phyloP scores from a whole-genome alignment of 1,284 basidiomycete genomes.

The Somion occarium region DNA sequence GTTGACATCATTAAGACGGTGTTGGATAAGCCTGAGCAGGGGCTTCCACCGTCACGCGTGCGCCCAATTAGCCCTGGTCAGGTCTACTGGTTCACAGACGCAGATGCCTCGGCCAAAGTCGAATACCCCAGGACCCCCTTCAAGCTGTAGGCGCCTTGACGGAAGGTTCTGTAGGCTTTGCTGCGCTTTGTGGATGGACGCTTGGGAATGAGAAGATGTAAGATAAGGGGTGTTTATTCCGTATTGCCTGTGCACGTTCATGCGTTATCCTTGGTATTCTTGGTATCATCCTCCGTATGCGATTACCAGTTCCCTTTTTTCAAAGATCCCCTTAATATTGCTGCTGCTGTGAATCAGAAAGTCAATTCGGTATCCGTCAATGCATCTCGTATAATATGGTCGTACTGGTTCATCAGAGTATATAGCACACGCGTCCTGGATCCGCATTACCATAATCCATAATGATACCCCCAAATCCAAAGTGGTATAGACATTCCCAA shows the following conservation, averaged over 20 bases:
- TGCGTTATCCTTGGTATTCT: background rate
- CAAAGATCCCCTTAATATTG: background rate
- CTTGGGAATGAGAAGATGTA: background rate
- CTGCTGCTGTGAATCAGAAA: background rate
- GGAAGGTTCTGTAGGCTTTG: too few species aligned
- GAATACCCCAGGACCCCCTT: constrained; percentile 51
- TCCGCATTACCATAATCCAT: background rate
- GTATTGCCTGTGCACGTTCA: background rate
- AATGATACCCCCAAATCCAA: background rate
- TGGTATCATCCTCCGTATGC: background rate
- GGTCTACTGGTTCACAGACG: constrained; percentile 89
- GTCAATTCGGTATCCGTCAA: background rate
- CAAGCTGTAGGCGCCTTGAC: constrained; percentile 44
- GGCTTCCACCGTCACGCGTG: constrained; percentile 83
- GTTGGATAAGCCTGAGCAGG: constrained; percentile 78
- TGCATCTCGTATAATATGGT: background rate
- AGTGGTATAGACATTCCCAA: background rate
- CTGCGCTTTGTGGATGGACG: background rate
- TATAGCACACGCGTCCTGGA: background rate
- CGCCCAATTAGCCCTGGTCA: constrained; percentile 78
- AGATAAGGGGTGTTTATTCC: background rate
- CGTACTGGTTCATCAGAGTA: background rate
- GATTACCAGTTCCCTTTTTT: too few species aligned
- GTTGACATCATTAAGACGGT: constrained; percentile 71
- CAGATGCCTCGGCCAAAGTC: constrained; percentile 68